These are phyloP conservation scores for Metschnikowia corniflorae DNA, from an alignment of 805 yeast species.

Conservation along the genomic window DNA sequence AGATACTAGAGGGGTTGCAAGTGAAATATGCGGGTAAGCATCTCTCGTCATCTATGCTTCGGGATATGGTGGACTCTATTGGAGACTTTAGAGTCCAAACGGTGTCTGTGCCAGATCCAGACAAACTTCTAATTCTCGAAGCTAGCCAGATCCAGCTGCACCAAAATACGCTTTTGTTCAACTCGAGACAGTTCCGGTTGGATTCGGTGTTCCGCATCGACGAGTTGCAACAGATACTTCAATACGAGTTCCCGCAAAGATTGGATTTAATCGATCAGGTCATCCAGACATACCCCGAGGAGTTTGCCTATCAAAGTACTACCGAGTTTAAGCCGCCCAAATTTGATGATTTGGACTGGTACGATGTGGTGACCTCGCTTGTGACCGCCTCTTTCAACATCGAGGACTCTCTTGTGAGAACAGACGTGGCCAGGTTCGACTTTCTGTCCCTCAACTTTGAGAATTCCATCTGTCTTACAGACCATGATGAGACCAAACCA, in stretches of 20 bases:
- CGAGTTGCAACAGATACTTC: slow-evolving; percentile 38
- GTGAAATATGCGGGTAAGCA: slow-evolving; percentile 15
- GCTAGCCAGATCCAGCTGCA: slow-evolving; percentile 29
- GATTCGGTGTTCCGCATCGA: slow-evolving; percentile 18
- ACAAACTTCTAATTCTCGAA: slow-evolving; percentile 22
- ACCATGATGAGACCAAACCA: slow-evolving; percentile 24
- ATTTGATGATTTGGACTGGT: slow-evolving; percentile 37
- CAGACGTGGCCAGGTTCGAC: slow-evolving; percentile 47
- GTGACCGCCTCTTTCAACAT: slow-evolving; percentile 43
- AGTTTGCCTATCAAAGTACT: slow-evolving; percentile 16
- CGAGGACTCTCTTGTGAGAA: slow-evolving; percentile 39
- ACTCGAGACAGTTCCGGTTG: slow-evolving; percentile 51
- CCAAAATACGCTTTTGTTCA: slow-evolving; percentile 42
- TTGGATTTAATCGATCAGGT: slow-evolving; percentile 30
- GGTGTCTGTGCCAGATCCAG: slow-evolving; percentile 1
- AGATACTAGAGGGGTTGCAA: slow-evolving; percentile 3
- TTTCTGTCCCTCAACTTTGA: slow-evolving; percentile 30
- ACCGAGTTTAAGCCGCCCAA: slow-evolving; percentile 16
- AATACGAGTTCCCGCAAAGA: slow-evolving; percentile 48
- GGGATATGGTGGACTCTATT: slow-evolving; percentile 34
- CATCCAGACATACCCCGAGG: slow-evolving; percentile 25
- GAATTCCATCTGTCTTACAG: slow-evolving; percentile 25
- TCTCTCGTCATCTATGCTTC: slow-evolving; percentile 44
- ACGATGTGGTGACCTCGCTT: slow-evolving; percentile 43
- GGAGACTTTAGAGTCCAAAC: slow-evolving; percentile 13